Evolutionary conservation across 345 rosid species (phyloP).

Genomic region (Dipteronia sinensis): DNA sequence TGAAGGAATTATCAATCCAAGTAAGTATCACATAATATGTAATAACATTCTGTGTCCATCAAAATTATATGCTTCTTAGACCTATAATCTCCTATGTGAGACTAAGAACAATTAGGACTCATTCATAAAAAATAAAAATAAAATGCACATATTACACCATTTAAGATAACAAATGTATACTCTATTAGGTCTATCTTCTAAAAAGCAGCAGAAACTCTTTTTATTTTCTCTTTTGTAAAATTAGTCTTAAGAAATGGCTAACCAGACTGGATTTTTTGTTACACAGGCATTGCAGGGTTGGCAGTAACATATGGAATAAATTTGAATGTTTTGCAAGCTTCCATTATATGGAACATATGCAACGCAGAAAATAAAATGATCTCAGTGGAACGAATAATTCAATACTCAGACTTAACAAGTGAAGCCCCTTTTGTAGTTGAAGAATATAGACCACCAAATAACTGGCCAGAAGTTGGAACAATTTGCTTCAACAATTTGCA

Average conservation of each 20-base stretch:
- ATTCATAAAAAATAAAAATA: background rate
- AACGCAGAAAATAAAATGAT: constrained; percentile 94
- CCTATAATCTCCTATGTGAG: no score
- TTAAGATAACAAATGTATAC: background rate
- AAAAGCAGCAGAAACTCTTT: background rate
- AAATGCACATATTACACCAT: background rate
- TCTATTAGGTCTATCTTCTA: background rate
- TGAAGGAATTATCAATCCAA: constrained; percentile 91
- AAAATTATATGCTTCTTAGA: background rate
- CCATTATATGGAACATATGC: constrained; percentile 86
- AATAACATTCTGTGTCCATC: background rate
- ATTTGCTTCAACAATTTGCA: constrained; percentile 74
- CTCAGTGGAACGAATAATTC: constrained; percentile 87
- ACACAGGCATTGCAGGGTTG: constrained; percentile 87
- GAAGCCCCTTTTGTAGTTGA: constrained; percentile 76
- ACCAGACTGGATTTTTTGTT: background rate
- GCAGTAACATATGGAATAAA: constrained; percentile 91
- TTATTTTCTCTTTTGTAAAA: background rate
- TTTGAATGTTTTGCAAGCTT: constrained; percentile 83
- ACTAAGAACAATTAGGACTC: no score
- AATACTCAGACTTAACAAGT: constrained; percentile 70
- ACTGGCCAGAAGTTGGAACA: constrained; percentile 87
- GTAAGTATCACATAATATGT: constrained; percentile 46
- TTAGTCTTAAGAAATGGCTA: background rate
- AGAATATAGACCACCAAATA: constrained; percentile 59